Evolutionary conservation across 2,329 filamentous ascomycete genomes (phyloP).

Genomic region (Diaporthe sp.): DNA sequence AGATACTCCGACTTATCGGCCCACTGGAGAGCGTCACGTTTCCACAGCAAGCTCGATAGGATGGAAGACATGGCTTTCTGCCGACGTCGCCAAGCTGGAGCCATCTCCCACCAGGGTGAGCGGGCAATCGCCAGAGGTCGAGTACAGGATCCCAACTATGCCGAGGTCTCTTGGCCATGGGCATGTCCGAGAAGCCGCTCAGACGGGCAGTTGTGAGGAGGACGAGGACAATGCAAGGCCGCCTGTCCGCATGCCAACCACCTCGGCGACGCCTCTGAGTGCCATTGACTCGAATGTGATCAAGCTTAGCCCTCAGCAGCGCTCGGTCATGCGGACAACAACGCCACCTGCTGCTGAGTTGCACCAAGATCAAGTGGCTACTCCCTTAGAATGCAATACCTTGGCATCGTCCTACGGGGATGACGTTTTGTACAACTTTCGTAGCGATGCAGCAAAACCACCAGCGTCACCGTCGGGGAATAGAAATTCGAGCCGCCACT

Average conservation of each 20-base stretch:
- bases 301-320: conserved; percentile 43
- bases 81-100: conserved; percentile 55
- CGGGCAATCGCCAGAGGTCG: conserved; percentile 47
- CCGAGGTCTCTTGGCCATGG: conserved; percentile 46
- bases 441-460: conserved; percentile 2
- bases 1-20: conserved; percentile 49
- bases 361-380: conserved; percentile 37
- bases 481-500: neutral
- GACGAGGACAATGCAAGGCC: conserved; percentile 40
- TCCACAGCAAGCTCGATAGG: conserved; percentile 62
- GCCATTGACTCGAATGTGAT: conserved; percentile 46
- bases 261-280: conserved; percentile 43
- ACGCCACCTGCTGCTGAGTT: conserved; percentile 39
- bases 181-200: conserved; percentile 56
- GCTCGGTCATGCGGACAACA: conserved; percentile 41
- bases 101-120: conserved; percentile 44
- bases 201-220: conserved; percentile 52
- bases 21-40: conserved; percentile 51
- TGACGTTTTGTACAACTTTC: neutral
- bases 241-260: conserved; percentile 42
- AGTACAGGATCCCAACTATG: conserved; percentile 45
- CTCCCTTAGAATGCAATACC: neutral
- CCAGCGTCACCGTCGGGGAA: conserved; percentile 4
- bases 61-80: conserved; percentile 58
- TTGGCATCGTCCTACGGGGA: neutral